Conservation (phyloP, 2,329 filamentous ascomycete species). For the Sporothrix curviconia region DNA sequence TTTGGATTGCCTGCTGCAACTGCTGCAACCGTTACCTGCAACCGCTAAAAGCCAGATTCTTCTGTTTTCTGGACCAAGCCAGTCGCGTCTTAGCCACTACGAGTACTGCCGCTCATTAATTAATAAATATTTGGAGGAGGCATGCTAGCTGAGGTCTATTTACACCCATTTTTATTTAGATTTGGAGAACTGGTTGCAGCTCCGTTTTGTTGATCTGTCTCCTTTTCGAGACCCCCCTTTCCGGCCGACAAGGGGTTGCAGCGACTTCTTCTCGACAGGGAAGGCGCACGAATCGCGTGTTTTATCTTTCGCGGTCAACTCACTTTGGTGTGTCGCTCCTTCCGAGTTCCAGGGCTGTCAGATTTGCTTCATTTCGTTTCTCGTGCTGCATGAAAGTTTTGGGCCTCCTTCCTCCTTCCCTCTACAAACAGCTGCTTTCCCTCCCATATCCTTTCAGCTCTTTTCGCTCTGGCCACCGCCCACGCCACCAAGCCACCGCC, state of each 20-base stretch:
- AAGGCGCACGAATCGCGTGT: slow-evolving; percentile 13
- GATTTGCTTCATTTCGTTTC: neutral
- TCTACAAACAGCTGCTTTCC: neutral
- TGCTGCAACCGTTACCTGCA: neutral
- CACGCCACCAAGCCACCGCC: neutral
- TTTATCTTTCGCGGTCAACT: slow-evolving; percentile 10
- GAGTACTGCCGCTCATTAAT: slow-evolving; percentile 1
- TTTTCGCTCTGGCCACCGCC: neutral
- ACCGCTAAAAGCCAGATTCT: neutral
- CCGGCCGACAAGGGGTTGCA: neutral
- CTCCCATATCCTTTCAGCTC: too few relatives aligned
- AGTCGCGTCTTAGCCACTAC: slow-evolving; percentile 1
- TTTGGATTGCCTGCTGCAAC: neutral
- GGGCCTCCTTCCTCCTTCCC: neutral
- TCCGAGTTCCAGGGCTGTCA: neutral
- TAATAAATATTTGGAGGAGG: slow-evolving; percentile 1
- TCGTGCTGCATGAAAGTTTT: neutral
- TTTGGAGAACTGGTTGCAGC: slow-evolving; percentile 3
- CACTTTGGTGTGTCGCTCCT: slow-evolving; percentile 3
- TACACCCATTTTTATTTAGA: neutral
- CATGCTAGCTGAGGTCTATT: neutral
- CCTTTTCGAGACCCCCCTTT: slow-evolving; percentile 4
- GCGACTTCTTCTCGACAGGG: neutral
- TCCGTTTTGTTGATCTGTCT: slow-evolving; percentile 12
- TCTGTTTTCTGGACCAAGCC: too few relatives aligned